A percentile compares a stretch with the other conserved stretches of the same genome.
phyloP scores from a whole-genome alignment of 2,329 filamentous ascomycete species.

The Penicillium sp. region DNA sequence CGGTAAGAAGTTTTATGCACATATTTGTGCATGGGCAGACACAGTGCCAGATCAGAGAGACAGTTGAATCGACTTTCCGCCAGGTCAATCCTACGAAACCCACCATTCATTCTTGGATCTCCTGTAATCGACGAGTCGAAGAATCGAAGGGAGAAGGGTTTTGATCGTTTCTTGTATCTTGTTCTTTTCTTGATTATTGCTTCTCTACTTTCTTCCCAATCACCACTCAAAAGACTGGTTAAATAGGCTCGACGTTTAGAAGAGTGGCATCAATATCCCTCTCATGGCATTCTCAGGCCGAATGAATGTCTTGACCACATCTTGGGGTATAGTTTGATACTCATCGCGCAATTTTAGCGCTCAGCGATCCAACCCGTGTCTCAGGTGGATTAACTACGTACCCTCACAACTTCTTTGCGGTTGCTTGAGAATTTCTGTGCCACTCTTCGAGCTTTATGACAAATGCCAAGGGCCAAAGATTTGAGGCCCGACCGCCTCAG shows the following conservation, averaged over 20 bases:
- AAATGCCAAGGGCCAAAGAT: neutral
- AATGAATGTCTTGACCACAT: neutral
- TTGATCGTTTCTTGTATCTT: neutral
- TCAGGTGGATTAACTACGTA: neutral
- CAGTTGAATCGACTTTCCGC: no score
- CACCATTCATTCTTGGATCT: no score
- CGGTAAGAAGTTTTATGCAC: neutral
- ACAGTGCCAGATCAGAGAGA: no score
- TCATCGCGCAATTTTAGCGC: neutral
- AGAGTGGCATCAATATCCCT: neutral
- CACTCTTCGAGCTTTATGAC: neutral
- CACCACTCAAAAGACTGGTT: no score
- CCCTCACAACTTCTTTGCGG: neutral
- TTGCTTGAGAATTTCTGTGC: neutral
- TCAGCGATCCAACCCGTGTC: neutral
- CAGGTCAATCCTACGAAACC: no score
- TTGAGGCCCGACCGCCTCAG: neutral
- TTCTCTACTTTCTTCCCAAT: no score
- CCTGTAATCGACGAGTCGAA: neutral
- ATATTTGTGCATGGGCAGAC: no score
- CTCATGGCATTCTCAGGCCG: neutral
- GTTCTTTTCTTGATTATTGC: neutral
- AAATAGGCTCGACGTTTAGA: neutral
- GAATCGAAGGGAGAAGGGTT: neutral
- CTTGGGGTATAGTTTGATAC: neutral